phyloP scores from a whole-genome alignment of 371 early-diverging fungal genomes.

The Apophysomyces ossiformis region DNA sequence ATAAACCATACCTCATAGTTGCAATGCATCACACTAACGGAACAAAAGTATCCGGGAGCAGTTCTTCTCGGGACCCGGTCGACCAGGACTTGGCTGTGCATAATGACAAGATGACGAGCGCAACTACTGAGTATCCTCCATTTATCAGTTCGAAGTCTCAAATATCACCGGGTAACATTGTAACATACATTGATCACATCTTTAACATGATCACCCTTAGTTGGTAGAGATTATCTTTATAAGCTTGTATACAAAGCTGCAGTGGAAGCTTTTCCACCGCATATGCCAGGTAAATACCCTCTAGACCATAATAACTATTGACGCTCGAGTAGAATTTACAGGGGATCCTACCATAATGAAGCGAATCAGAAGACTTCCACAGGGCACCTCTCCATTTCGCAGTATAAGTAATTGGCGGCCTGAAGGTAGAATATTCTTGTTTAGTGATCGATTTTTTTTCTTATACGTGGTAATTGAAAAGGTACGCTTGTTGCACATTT shows the following conservation, averaged over 20 bases:
- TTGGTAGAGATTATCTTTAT: constrained; percentile 52
- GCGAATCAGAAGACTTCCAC: constrained; percentile 42
- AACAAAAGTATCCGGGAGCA: constrained; percentile 15
- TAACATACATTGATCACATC: background rate
- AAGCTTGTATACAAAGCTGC: constrained; percentile 47
- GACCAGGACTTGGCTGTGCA: background rate
- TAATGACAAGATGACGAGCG: background rate
- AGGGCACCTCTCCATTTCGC: constrained; percentile 36
- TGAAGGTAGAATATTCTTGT: constrained; percentile 32
- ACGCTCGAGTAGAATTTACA: constrained; percentile 39
- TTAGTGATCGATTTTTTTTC: background rate
- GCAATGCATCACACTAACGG: constrained; percentile 22
- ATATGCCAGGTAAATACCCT: constrained; percentile 44
- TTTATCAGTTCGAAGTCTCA: background rate
- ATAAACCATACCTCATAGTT: background rate
- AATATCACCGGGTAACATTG: constrained; percentile 18
- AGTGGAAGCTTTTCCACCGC: constrained; percentile 53
- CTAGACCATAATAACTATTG: background rate
- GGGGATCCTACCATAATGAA: constrained; percentile 45
- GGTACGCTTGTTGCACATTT: constrained; percentile 81
- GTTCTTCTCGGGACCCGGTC: background rate
- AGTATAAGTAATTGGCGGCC: constrained; percentile 50
- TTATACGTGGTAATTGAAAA: background rate
- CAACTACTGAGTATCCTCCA: background rate
- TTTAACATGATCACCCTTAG: constrained; percentile 7